These are phyloP conservation scores for Lecanosticta acicola DNA, from an alignment of 2,329 filamentous ascomycete genomes.

Conservation along the genomic window DNA sequence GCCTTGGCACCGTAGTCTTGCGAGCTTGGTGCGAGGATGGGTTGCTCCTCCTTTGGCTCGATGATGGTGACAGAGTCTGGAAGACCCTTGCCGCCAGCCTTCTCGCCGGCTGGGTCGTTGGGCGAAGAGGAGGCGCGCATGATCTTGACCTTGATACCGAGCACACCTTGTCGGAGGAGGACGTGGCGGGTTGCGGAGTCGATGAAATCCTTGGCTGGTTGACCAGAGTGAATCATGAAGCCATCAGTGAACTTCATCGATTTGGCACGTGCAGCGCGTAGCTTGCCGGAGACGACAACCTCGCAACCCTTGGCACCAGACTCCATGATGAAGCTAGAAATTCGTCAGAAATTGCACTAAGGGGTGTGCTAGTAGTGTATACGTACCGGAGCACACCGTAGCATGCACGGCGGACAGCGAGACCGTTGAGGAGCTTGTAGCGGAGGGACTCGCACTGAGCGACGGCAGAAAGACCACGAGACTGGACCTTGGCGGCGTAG, in stretches of 20 bases:
- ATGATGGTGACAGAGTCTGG: conserved; percentile 99
- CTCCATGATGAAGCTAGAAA: conserved; percentile 95
- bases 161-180: conserved; percentile 97
- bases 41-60: conserved; percentile 99
- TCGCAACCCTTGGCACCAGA: conserved; percentile 98
- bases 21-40: conserved; percentile 88
- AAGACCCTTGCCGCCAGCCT: conserved; percentile 92
- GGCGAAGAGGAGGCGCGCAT: conserved; percentile 76
- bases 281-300: conserved; percentile 98
- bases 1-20: conserved; percentile 99
- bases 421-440: conserved; percentile 99
- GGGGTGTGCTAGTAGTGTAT: background rate
- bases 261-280: conserved; percentile 98
- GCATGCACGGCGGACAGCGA: conserved; percentile 96
- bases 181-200: conserved; percentile 98
- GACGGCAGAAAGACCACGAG: conserved; percentile 98
- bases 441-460: conserved; percentile 99
- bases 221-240: conserved; percentile 99
- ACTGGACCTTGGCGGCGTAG: conserved; percentile 99
- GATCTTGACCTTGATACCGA: conserved; percentile 99
- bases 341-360: background rate
- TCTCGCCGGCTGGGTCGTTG: conserved; percentile 93
- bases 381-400: conserved; percentile 77
- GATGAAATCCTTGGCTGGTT: conserved; percentile 99
- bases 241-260: conserved; percentile 99